Percentiles rank a stretch among this genome's conserved stretches.
These are phyloP conservation scores for Fomitopsis betulina DNA, from an alignment of 1,284 basidiomycete genomes.

Conservation along the genomic window DNA sequence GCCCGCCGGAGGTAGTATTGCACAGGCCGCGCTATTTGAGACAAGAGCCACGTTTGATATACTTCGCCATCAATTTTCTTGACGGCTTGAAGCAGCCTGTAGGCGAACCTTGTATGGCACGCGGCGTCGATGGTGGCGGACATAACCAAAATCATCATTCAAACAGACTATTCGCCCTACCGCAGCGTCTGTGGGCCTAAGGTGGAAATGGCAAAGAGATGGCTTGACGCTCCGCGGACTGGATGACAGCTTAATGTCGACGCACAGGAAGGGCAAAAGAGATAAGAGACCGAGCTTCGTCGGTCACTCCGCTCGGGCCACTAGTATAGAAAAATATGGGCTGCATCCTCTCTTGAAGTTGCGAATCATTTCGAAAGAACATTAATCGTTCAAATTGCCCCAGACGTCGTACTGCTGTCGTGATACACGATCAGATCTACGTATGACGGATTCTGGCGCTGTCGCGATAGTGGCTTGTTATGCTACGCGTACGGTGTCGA, in stretches of 20 bases:
- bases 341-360: too few species aligned
- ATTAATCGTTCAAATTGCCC: too few species aligned
- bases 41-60: slow-evolving; percentile 1
- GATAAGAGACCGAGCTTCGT: not conserved
- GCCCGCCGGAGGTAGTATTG: not conserved
- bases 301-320: too few species aligned
- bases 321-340: too few species aligned
- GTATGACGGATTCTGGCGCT: too few species aligned
- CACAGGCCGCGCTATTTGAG: not conserved
- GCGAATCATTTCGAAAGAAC: too few species aligned
- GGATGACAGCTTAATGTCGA: too few species aligned
- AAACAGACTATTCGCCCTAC: not conserved
- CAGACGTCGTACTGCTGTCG: too few species aligned
- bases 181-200: not conserved
- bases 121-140: not conserved
- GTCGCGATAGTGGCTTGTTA: too few species aligned
- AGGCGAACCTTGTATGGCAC: not conserved
- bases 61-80: not conserved
- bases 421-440: too few species aligned
- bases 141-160: not conserved
- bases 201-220: not conserved
- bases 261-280: not conserved
- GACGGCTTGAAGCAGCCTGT: not conserved
- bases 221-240: not conserved
- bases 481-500: too few species aligned